Percentiles rank a stretch among this genome's conserved stretches.
These are phyloP conservation scores for Xylaria sp. DNA, from an alignment of 2,329 filamentous ascomycete genomes.

Conservation along the genomic window DNA sequence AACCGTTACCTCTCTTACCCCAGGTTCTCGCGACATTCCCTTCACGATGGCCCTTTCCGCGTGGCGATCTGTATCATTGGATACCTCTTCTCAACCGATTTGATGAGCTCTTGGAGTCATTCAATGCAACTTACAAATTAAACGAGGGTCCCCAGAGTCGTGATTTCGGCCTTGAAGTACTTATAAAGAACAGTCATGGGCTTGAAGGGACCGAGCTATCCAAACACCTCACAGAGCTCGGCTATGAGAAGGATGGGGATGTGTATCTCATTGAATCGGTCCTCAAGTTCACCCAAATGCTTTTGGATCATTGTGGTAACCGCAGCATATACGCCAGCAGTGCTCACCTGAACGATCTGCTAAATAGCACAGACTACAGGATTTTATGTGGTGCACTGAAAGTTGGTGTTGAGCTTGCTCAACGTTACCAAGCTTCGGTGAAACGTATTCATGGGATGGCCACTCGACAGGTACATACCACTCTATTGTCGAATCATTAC, in stretches of 20 bases:
- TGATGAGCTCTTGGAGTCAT: conserved; percentile 84
- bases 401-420: conserved; percentile 85
- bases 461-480: conserved; percentile 73
- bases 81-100: conserved; percentile 94
- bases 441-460: conserved; percentile 74
- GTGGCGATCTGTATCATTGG: conserved; percentile 98
- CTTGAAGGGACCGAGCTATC: conserved; percentile 55
- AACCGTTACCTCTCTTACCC: conserved; percentile 80
- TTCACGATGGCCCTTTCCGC: conserved; percentile 90
- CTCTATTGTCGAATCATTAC: conserved; percentile 85
- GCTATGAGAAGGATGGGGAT: conserved; percentile 80
- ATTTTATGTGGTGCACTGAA: conserved; percentile 82
- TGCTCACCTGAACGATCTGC: conserved; percentile 84
- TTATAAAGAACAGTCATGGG: conserved; percentile 66
- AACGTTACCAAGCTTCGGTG: conserved; percentile 90
- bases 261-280: conserved; percentile 80
- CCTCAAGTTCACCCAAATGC: conserved; percentile 84
- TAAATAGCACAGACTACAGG: conserved; percentile 85
- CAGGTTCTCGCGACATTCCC: conserved; percentile 82
- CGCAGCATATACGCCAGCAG: conserved; percentile 96
- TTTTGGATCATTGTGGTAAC: conserved; percentile 96
- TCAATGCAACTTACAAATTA: conserved; percentile 83
- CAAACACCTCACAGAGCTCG: conserved; percentile 64
- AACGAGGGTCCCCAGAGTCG: conserved; percentile 81
- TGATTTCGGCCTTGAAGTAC: conserved; percentile 75